These are phyloP conservation scores for Omphalotus olearius DNA, from an alignment of 1,284 basidiomycete genomes.

Conservation along the genomic window DNA sequence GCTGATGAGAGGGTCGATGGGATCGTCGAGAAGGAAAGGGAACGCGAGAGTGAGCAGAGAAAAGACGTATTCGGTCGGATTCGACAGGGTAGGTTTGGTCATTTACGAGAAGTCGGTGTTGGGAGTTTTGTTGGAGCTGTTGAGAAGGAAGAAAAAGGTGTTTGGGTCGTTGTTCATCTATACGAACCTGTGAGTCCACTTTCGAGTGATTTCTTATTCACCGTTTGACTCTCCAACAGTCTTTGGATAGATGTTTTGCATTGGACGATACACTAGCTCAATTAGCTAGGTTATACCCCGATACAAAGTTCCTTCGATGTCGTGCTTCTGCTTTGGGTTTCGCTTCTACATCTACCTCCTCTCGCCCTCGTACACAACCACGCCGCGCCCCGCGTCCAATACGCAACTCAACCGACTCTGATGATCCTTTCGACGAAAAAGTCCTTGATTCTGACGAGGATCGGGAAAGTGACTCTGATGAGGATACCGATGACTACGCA, in stretches of 20 bases:
- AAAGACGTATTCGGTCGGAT: slow-evolving; percentile 42
- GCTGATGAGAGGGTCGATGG: slow-evolving; percentile 42
- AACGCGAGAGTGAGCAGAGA: slow-evolving; percentile 17
- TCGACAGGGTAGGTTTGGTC: slow-evolving; percentile 65
- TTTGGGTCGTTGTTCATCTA: slow-evolving; percentile 80
- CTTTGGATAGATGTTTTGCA: slow-evolving; percentile 65
- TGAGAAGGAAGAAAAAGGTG: slow-evolving; percentile 63
- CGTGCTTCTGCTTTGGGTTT: slow-evolving; percentile 77
- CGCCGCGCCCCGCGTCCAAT: slow-evolving; percentile 13
- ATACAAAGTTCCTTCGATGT: slow-evolving; percentile 77
- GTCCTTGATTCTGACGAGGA: slow-evolving; percentile 42
- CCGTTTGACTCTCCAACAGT: slow-evolving; percentile 34
- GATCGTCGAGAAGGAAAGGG: slow-evolving; percentile 36
- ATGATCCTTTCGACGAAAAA: slow-evolving; percentile 30
- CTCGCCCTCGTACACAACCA: background rate
- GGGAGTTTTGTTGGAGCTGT: slow-evolving; percentile 73
- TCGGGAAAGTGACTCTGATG: slow-evolving; percentile 11
- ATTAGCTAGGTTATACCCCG: slow-evolving; percentile 64
- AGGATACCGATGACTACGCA: slow-evolving; percentile 26
- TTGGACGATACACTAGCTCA: slow-evolving; percentile 67
- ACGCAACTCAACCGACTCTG: slow-evolving; percentile 21
- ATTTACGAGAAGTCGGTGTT: slow-evolving; percentile 76
- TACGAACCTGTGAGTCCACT: slow-evolving; percentile 68
- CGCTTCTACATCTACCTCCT: slow-evolving; percentile 31
- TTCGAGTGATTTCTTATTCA: slow-evolving; percentile 10